Percentiles rank a stretch among this genome's conserved stretches.
phyloP scores from a whole-genome alignment of 1,284 basidiomycete species.

The Sanghuangporus sanghuang region DNA sequence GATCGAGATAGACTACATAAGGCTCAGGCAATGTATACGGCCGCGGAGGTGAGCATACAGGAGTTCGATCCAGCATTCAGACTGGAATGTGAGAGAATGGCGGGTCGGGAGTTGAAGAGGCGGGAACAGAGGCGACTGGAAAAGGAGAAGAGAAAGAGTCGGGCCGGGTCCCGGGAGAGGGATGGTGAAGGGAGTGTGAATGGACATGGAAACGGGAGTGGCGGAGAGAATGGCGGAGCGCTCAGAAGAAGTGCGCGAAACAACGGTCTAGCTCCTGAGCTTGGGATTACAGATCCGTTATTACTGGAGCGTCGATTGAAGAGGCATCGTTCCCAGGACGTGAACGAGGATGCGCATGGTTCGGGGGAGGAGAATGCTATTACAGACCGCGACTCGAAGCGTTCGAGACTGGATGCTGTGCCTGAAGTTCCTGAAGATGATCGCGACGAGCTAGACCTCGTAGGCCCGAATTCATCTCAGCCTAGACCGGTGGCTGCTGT shows the following conservation, averaged over 20 bases:
- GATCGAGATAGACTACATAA: slow-evolving; percentile 77
- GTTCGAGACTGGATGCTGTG: slow-evolving; percentile 39
- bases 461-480: slow-evolving; percentile 30
- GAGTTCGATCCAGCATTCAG: slow-evolving; percentile 84
- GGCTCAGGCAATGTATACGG: slow-evolving; percentile 87
- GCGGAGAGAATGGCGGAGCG: slow-evolving; percentile 31
- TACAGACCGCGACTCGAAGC: slow-evolving; percentile 44
- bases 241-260: slow-evolving; percentile 64
- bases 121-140: slow-evolving; percentile 53
- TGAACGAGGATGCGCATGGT: slow-evolving; percentile 44
- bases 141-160: slow-evolving; percentile 47
- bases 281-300: slow-evolving; percentile 64
- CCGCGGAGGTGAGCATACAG: slow-evolving; percentile 82
- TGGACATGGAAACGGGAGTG: slow-evolving; percentile 26
- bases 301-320: slow-evolving; percentile 69
- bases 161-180: slow-evolving; percentile 35
- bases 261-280: slow-evolving; percentile 66
- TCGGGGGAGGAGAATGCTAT: slow-evolving; percentile 46
- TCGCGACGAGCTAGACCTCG: slow-evolving; percentile 39
- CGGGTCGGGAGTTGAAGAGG: slow-evolving; percentile 69
- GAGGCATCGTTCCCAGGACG: slow-evolving; percentile 60
- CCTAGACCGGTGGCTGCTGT: slow-evolving; percentile 34
- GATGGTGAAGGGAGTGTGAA: slow-evolving; percentile 19
- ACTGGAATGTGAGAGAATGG: slow-evolving; percentile 88
- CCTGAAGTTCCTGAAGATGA: slow-evolving; percentile 34